A percentile compares a stretch with the other conserved stretches of the same genome.
Evolutionary conservation across 163 green algal genomes (phyloP).

Genomic region (Scenedesmus sp.): DNA sequence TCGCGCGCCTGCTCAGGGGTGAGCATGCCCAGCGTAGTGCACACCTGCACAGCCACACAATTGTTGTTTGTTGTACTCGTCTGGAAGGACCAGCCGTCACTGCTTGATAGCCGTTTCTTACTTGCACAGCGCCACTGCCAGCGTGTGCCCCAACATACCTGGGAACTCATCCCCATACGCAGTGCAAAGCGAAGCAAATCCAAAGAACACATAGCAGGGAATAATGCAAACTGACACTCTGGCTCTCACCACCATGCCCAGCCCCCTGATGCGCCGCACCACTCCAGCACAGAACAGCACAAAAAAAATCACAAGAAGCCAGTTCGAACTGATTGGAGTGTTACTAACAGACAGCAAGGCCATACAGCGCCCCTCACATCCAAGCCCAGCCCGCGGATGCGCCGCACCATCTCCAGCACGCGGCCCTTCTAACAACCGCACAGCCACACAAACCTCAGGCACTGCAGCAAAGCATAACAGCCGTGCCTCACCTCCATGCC

Average conservation of each 20-base stretch:
- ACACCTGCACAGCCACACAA: constrained; percentile 77
- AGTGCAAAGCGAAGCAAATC: too few species aligned
- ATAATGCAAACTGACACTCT: too few species aligned
- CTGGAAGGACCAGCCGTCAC: too few species aligned
- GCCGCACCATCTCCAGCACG: constrained; percentile 90
- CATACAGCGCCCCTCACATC: constrained; percentile 65
- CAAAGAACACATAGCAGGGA: too few species aligned
- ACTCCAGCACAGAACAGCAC: too few species aligned
- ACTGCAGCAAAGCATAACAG: not conserved
- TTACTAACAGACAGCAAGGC: too few species aligned
- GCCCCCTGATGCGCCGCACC: constrained; percentile 82
- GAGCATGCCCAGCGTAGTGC: constrained; percentile 98
- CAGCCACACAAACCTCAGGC: not conserved
- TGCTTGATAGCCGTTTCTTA: too few species aligned
- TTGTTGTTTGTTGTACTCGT: too few species aligned
- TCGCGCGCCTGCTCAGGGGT: constrained; percentile 87
- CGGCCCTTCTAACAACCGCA: constrained; percentile 82
- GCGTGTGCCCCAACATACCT: too few species aligned
- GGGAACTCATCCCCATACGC: too few species aligned
- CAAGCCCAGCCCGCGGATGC: constrained; percentile 84
- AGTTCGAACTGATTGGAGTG: not conserved
- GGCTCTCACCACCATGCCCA: not conserved
- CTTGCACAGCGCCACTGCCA: too few species aligned
- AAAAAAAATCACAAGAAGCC: constrained; percentile 49
- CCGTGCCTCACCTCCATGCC: constrained; percentile 79